Conservation (phyloP, 768 basidiomycete species). For the Leccinum boreale region DNA sequence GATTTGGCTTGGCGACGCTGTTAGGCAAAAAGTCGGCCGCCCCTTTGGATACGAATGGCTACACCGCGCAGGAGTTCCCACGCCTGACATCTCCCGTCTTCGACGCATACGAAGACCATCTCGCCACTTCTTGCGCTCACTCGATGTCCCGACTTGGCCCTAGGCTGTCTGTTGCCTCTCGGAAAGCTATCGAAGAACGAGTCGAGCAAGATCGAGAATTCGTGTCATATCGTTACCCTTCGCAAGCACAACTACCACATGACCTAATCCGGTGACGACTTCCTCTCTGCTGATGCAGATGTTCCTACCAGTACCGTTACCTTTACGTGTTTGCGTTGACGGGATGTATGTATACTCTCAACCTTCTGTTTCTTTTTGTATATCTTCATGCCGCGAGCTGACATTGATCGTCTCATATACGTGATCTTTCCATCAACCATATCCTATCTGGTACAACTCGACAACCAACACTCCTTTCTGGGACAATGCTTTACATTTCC, state of each 20-base stretch:
- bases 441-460: conserved; percentile 15
- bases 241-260: conserved; percentile 59
- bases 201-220: conserved; percentile 87
- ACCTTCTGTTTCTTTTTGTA: conserved; percentile 16
- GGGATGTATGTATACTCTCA: conserved; percentile 6
- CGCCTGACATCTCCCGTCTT: conserved; percentile 41
- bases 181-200: conserved; percentile 71
- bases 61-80: conserved; percentile 46
- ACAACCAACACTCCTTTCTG: conserved; percentile 23
- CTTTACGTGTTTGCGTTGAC: conserved; percentile 2
- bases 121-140: conserved; percentile 44
- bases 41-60: conserved; percentile 31
- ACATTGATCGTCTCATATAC: conserved; percentile 20
- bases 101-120: conserved; percentile 48
- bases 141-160: conserved; percentile 48
- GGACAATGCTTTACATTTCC: conserved; percentile 22
- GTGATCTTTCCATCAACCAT: conserved; percentile 11
- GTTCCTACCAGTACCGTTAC: conserved; percentile 3
- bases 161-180: conserved; percentile 61
- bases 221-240: conserved; percentile 85
- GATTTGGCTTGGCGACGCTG: conserved; percentile 64
- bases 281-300: neutral
- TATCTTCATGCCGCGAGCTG: conserved; percentile 14
- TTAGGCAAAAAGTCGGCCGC: conserved; percentile 53
- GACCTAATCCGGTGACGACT: conserved; percentile 50